phyloP scores from a whole-genome alignment of 805 yeast genomes.

The Candida rishiriensis region DNA sequence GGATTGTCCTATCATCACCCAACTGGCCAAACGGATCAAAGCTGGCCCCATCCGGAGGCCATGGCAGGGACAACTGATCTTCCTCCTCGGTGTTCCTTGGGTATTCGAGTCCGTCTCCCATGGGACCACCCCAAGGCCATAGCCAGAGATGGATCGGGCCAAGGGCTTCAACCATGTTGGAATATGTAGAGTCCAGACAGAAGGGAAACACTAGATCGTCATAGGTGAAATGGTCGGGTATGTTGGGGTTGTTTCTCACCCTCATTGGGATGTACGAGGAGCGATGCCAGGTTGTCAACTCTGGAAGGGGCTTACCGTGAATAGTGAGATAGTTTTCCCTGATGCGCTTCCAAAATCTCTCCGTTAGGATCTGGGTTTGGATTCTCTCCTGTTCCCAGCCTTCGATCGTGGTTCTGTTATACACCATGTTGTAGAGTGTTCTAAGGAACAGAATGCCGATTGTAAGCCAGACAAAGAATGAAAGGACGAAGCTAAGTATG shows the following conservation, averaged over 20 bases:
- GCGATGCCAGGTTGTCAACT: slow-evolving; percentile 42
- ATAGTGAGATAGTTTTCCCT: slow-evolving; percentile 39
- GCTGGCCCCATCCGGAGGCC: slow-evolving; percentile 88
- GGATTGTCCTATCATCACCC: neutral
- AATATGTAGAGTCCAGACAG: slow-evolving; percentile 54
- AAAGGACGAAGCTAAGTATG: slow-evolving; percentile 49
- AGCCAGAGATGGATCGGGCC: slow-evolving; percentile 69
- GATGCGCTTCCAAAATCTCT: slow-evolving; percentile 48
- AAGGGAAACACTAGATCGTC: slow-evolving; percentile 83
- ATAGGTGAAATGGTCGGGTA: slow-evolving; percentile 38
- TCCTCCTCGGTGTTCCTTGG: slow-evolving; percentile 51
- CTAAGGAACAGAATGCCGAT: slow-evolving; percentile 57
- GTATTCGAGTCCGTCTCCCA: slow-evolving; percentile 56
- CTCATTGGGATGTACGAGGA: neutral
- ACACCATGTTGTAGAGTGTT: slow-evolving; percentile 49
- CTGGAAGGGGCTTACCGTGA: slow-evolving; percentile 36
- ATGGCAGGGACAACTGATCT: slow-evolving; percentile 66
- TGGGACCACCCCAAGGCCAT: slow-evolving; percentile 65
- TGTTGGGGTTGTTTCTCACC: slow-evolving; percentile 5
- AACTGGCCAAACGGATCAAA: slow-evolving; percentile 13
- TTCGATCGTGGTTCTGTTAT: slow-evolving; percentile 87
- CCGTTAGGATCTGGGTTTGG: slow-evolving; percentile 56
- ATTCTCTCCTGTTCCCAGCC: slow-evolving; percentile 87
- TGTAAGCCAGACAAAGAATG: slow-evolving; percentile 56
- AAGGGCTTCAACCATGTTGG: slow-evolving; percentile 47